These are phyloP conservation scores for Trichoderma koningii DNA, from an alignment of 2,329 filamentous ascomycete genomes.

Conservation along the genomic window DNA sequence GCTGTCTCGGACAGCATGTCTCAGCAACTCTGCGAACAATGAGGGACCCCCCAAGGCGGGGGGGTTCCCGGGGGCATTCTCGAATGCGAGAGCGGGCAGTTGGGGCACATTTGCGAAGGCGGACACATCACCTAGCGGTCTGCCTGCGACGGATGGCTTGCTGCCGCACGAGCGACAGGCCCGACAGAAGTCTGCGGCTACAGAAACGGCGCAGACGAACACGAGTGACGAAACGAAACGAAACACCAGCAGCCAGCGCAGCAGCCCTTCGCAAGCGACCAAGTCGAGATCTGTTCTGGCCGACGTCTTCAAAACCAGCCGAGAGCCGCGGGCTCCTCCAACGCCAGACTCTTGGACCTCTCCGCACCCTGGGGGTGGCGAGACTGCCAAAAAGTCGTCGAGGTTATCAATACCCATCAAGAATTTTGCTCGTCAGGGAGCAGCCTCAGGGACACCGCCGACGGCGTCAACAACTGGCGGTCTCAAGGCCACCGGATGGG, in stretches of 20 bases:
- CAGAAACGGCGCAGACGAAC: neutral
- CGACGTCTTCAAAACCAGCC: constrained; percentile 39
- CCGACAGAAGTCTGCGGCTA: constrained; percentile 35
- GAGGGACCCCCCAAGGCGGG: constrained; percentile 30
- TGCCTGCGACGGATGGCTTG: constrained; percentile 32
- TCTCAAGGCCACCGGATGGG: constrained; percentile 30
- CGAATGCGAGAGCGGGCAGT: constrained; percentile 30
- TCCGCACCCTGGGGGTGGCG: neutral
- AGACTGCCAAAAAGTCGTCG: neutral
- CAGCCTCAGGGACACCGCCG: constrained; percentile 3
- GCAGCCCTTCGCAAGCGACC: constrained; percentile 26
- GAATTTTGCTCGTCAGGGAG: neutral
- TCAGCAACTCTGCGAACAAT: constrained; percentile 31
- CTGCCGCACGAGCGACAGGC: constrained; percentile 46
- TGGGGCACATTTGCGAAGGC: constrained; percentile 30
- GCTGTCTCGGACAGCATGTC: constrained; percentile 36
- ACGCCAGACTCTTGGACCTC: constrained; percentile 37
- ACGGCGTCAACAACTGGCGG: constrained; percentile 9
- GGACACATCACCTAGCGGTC: constrained; percentile 12
- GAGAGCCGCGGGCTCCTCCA: constrained; percentile 33
- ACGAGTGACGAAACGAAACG: neutral
- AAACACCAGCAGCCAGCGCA: neutral
- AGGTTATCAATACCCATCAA: neutral
- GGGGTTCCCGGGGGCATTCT: constrained; percentile 35
- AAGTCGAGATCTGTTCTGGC: constrained; percentile 38